A percentile compares a stretch with the other conserved stretches of the same genome.
Conservation (phyloP, 2,329 filamentous ascomycete species). For the Daldinia sp. region DNA sequence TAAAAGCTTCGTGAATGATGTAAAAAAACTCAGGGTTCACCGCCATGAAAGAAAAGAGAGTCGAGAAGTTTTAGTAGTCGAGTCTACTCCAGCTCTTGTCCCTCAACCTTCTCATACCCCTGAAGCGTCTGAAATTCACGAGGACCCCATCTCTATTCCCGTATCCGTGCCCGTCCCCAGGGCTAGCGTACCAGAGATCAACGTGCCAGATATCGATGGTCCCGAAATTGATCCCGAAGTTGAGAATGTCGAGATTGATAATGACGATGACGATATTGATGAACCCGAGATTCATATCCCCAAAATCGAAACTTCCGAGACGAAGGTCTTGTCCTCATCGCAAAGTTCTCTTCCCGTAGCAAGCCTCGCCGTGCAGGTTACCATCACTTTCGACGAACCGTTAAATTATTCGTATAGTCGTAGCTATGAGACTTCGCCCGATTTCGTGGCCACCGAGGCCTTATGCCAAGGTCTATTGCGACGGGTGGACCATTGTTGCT, state of each 20-base stretch:
- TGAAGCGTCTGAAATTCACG: too few relatives aligned
- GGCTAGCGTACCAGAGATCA: too few relatives aligned
- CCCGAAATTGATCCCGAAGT: too few relatives aligned
- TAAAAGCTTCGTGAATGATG: slow-evolving; percentile 42
- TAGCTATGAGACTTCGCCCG: slow-evolving; percentile 57
- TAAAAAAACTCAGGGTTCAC: slow-evolving; percentile 39
- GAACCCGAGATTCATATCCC: background rate
- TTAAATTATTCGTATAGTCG: slow-evolving; percentile 54
- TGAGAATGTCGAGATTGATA: background rate
- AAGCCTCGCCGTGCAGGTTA: slow-evolving; percentile 54
- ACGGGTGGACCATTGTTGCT: slow-evolving; percentile 60
- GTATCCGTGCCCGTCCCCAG: too few relatives aligned
- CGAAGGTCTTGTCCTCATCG: slow-evolving; percentile 27
- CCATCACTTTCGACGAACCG: slow-evolving; percentile 57
- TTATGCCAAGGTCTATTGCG: slow-evolving; percentile 59
- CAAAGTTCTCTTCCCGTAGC: slow-evolving; percentile 32
- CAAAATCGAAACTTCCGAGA: slow-evolving; percentile 13
- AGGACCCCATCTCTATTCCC: background rate
- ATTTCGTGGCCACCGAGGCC: slow-evolving; percentile 55
- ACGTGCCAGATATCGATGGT: background rate
- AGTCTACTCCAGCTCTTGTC: slow-evolving; percentile 7
- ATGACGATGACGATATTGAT: background rate
- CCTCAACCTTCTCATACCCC: background rate
- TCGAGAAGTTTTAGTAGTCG: slow-evolving; percentile 13
- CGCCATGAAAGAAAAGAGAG: slow-evolving; percentile 34